phyloP scores from a whole-genome alignment of 805 yeast species.

The Yarrowia sp. region DNA sequence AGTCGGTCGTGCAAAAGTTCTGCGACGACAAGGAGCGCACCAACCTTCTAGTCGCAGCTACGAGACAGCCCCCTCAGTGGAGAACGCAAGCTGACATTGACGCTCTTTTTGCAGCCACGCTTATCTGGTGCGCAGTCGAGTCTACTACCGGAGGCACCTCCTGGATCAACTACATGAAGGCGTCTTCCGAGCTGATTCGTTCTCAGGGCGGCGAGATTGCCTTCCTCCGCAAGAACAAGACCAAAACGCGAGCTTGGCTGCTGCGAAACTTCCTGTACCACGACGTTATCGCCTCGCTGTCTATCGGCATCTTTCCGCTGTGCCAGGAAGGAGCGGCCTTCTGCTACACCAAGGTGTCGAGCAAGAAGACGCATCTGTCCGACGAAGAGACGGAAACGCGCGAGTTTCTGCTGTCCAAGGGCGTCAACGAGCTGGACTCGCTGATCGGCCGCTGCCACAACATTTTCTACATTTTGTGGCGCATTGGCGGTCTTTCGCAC shows the following conservation, averaged over 20 bases:
- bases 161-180: constrained; percentile 24
- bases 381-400: constrained; percentile 18
- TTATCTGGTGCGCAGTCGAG: constrained; percentile 24
- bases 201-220: constrained; percentile 24
- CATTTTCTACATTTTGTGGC: constrained; percentile 25
- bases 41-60: not conserved
- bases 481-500: constrained; percentile 19
- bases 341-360: constrained; percentile 23
- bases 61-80: constrained; percentile 8
- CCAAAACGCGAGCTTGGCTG: constrained; percentile 23
- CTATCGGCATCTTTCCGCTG: constrained; percentile 16
- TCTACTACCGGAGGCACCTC: constrained; percentile 21
- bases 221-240: constrained; percentile 22
- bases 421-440: constrained; percentile 27
- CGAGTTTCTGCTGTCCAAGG: constrained; percentile 20
- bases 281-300: constrained; percentile 18
- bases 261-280: constrained; percentile 25
- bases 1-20: constrained; percentile 22
- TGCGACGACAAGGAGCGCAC: constrained; percentile 19
- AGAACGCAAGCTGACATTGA: constrained; percentile 20
- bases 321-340: constrained; percentile 25
- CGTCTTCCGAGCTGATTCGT: constrained; percentile 9
- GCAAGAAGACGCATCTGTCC: constrained; percentile 9
- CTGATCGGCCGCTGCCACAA: constrained; percentile 25
- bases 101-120: constrained; percentile 23